Conservation (phyloP, 2,329 filamentous ascomycete species). For the Penicillium sp. region DNA sequence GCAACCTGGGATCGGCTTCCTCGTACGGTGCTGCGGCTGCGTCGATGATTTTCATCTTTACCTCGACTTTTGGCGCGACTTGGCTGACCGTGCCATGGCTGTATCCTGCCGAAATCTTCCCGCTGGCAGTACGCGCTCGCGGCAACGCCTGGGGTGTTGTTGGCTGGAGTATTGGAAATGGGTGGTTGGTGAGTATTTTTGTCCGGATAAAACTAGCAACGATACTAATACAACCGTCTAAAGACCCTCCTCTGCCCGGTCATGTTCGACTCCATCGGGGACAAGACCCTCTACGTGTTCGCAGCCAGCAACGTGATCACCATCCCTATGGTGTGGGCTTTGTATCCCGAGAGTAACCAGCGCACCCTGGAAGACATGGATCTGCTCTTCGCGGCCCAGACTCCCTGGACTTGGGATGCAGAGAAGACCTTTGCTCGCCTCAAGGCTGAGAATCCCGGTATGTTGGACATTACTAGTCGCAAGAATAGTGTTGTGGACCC, state of each 20-base stretch:
- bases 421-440: conserved; percentile 65
- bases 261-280: conserved; percentile 65
- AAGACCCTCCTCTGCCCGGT: conserved; percentile 56
- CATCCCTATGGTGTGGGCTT: conserved; percentile 70
- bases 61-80: conserved; percentile 64
- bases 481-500: conserved; percentile 38
- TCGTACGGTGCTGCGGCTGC: conserved; percentile 66
- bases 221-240: conserved; percentile 17
- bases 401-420: conserved; percentile 71
- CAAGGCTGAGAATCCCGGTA: conserved; percentile 61
- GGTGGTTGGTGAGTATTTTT: conserved; percentile 55
- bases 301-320: conserved; percentile 66
- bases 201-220: conserved; percentile 21
- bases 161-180: conserved; percentile 75
- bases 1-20: conserved; percentile 50
- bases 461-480: conserved; percentile 42
- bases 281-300: conserved; percentile 75
- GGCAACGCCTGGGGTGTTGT: conserved; percentile 77
- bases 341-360: conserved; percentile 75
- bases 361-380: conserved; percentile 76
- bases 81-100: conserved; percentile 66
- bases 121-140: conserved; percentile 68
- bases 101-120: conserved; percentile 74
- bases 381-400: conserved; percentile 67
- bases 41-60: conserved; percentile 71